Conservation (phyloP, 2,329 filamentous ascomycete genomes). For the Diplodia mutila region DNA sequence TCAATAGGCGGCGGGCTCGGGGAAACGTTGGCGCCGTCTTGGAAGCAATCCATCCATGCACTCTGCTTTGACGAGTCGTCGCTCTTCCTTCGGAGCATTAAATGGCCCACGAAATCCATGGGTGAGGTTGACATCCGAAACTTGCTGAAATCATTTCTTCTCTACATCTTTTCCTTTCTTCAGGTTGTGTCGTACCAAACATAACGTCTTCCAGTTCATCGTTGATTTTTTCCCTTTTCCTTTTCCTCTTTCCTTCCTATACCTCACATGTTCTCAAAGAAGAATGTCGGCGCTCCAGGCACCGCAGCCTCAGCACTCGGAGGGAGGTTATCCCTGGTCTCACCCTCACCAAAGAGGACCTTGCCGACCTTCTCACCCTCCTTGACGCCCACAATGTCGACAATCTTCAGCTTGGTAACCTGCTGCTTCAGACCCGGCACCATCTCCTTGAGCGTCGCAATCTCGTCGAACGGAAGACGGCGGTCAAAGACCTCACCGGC, state of each 20-base stretch:
- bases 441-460: conserved; percentile 75
- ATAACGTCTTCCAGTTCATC: not conserved
- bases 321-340: conserved; percentile 62
- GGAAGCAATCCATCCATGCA: not conserved
- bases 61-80: not conserved
- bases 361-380: conserved; percentile 70
- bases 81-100: not conserved
- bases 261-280: conserved; percentile 74
- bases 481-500: conserved; percentile 74
- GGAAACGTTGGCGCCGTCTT: not conserved
- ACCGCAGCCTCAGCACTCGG: conserved; percentile 72
- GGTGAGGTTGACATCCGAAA: not conserved
- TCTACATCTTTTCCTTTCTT: conserved; percentile 1
- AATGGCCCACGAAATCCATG: not conserved
- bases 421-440: conserved; percentile 76
- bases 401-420: conserved; percentile 66
- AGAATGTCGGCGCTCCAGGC: conserved; percentile 79
- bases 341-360: conserved; percentile 60
- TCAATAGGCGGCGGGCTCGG: not conserved
- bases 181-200: not conserved
- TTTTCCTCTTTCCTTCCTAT: not conserved
- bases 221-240: not conserved
- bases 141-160: not conserved
- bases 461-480: conserved; percentile 86
- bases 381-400: conserved; percentile 73